phyloP scores from a whole-genome alignment of 177 flowering plant species.

The Vitis hybrid region DNA sequence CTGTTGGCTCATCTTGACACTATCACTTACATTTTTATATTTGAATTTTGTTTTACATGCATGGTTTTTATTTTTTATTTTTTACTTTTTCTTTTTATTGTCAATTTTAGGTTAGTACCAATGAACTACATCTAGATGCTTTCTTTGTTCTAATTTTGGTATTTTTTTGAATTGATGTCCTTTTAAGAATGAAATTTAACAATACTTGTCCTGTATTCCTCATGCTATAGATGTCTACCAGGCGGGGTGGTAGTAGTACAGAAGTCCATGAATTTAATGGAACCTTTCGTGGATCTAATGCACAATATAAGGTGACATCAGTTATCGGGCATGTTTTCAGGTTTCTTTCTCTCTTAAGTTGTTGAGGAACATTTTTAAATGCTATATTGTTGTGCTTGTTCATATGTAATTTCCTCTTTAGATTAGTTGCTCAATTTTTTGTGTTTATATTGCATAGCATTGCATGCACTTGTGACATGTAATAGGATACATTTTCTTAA shows the following conservation, averaged over 20 bases:
- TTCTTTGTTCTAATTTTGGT: background rate
- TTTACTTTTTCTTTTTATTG: background rate
- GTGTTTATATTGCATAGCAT: background rate
- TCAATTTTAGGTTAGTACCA: background rate
- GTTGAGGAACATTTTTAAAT: no score
- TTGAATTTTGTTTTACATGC: no score
- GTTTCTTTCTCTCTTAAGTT: slow-evolving; percentile 28
- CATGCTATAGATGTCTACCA: slow-evolving; percentile 68
- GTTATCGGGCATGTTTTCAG: slow-evolving; percentile 99
- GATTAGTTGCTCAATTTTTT: background rate
- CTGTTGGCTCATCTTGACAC: no score
- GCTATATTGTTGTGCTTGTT: no score
- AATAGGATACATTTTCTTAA: no score
- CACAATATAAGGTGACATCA: slow-evolving; percentile 77
- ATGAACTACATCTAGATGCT: background rate
- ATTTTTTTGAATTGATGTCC: background rate
- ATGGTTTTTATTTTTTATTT: background rate
- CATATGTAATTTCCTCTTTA: no score
- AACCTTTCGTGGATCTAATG: slow-evolving; percentile 51
- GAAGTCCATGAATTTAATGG: slow-evolving; percentile 98
- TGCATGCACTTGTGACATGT: background rate
- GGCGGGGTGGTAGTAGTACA: slow-evolving; percentile 78
- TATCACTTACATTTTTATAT: no score
- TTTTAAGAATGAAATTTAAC: background rate
- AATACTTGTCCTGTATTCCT: background rate